Conservation (phyloP, 352 stramenopile species). For the Phytophthora brassicae region DNA sequence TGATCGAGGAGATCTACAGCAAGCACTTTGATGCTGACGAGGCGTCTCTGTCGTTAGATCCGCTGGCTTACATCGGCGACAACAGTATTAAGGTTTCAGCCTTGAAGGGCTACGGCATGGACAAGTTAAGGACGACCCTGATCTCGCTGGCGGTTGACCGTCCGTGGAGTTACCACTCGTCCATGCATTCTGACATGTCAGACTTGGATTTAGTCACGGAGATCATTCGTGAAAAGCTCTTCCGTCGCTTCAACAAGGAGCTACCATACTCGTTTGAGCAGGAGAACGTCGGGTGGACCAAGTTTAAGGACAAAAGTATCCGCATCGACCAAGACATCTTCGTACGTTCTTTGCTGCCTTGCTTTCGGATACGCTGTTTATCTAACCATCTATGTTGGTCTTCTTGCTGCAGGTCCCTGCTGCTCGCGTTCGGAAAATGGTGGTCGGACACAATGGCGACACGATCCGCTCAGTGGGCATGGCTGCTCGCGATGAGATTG, state of each 20-base stretch:
- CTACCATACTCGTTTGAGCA: slow-evolving; percentile 83
- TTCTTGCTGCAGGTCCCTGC: slow-evolving; percentile 64
- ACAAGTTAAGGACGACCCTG: slow-evolving; percentile 63
- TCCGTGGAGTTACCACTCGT: slow-evolving; percentile 85
- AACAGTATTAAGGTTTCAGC: slow-evolving; percentile 83
- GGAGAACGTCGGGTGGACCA: slow-evolving; percentile 86
- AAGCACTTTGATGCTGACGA: slow-evolving; percentile 62
- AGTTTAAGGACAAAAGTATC: slow-evolving; percentile 84
- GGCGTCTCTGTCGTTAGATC: slow-evolving; percentile 56
- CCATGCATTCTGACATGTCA: slow-evolving; percentile 81
- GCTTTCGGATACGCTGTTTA: not conserved
- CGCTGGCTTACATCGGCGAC: slow-evolving; percentile 70
- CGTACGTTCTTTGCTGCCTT: slow-evolving; percentile 44
- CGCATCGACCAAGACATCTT: slow-evolving; percentile 89
- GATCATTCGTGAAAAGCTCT: slow-evolving; percentile 90
- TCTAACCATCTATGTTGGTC: slow-evolving; percentile 8
- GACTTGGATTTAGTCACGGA: slow-evolving; percentile 84
- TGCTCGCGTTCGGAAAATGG: slow-evolving; percentile 75
- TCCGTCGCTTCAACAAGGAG: slow-evolving; percentile 86
- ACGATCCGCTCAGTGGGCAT: slow-evolving; percentile 76
- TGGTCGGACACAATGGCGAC: slow-evolving; percentile 78
- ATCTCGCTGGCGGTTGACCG: slow-evolving; percentile 69
- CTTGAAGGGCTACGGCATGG: slow-evolving; percentile 67
- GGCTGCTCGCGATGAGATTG: slow-evolving; percentile 73
- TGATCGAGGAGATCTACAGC: slow-evolving; percentile 80